Evolutionary conservation across 257 asterid genomes (phyloP).

Genomic region (Prunella vulgaris): DNA sequence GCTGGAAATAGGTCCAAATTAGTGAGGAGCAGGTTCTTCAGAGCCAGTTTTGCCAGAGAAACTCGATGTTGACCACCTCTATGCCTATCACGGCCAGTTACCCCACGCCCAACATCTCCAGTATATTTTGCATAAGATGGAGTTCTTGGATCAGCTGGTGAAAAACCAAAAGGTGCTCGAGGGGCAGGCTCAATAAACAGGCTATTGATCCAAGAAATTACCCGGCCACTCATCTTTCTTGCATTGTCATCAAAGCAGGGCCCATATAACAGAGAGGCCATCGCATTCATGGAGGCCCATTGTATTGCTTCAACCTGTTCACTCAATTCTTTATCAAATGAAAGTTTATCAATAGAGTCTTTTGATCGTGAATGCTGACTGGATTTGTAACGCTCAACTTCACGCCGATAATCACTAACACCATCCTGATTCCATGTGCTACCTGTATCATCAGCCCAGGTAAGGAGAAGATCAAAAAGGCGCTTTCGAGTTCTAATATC

Average conservation of each 20-base stretch:
- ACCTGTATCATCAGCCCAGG: constrained; percentile 95
- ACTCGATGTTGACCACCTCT: constrained; percentile 95
- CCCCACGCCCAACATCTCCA: constrained; percentile 84
- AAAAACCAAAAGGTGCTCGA: constrained; percentile 94
- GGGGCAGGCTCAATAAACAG: constrained; percentile 96
- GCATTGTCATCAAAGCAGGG: constrained; percentile 99
- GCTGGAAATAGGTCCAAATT: constrained; percentile 98
- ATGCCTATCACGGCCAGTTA: constrained; percentile 84
- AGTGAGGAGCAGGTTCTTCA: constrained; percentile 91
- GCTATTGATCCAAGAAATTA: constrained; percentile 97
- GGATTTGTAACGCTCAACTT: constrained; percentile 97
- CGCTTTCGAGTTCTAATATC: constrained; percentile 89
- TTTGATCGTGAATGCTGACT: constrained; percentile 93
- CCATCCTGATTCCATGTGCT: constrained; percentile 94
- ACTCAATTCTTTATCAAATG: constrained; percentile 87
- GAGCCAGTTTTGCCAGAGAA: constrained; percentile 86
- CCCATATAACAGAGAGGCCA: constrained; percentile 95
- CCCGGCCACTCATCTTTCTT: constrained; percentile 99
- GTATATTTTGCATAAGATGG: constrained; percentile 79
- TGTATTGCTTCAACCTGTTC: constrained; percentile 99
- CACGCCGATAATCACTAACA: constrained; percentile 90
- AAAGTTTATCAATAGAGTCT: constrained; percentile 87
- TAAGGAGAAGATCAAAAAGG: constrained; percentile 87
- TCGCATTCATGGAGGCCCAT: constrained; percentile 99
- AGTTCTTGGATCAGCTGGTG: constrained; percentile 99